Evolutionary conservation across 345 rosid genomes (phyloP).

Genomic region (Conringia planisiliqua): DNA sequence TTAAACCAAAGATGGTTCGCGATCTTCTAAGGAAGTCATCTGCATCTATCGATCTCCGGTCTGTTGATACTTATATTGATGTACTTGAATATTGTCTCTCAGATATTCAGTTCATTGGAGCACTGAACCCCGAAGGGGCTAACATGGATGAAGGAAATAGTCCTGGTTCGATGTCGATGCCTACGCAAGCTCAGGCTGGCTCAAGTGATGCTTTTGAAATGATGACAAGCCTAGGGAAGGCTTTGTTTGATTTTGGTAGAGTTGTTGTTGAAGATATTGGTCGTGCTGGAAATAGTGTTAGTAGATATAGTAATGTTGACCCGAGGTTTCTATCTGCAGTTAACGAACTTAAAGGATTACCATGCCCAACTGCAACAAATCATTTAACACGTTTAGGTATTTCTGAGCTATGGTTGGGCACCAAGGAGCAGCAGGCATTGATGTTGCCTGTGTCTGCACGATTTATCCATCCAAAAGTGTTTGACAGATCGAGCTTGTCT

Average conservation of each 20-base stretch:
- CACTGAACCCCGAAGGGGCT: constrained; percentile 34
- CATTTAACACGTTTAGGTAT: constrained; percentile 61
- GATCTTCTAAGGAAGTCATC: constrained; percentile 67
- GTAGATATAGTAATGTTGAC: constrained; percentile 40
- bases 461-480: constrained; percentile 71
- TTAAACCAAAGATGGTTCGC: constrained; percentile 94
- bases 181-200: constrained; percentile 49
- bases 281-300: constrained; percentile 50
- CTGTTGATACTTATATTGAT: constrained; percentile 82
- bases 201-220: constrained; percentile 96
- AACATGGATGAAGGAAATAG: constrained; percentile 39
- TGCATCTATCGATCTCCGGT: constrained; percentile 66
- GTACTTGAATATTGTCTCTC: constrained; percentile 92
- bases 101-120: constrained; percentile 56
- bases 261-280: constrained; percentile 94
- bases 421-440: constrained; percentile 73
- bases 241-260: constrained; percentile 87
- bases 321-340: constrained; percentile 47
- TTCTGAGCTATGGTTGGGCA: constrained; percentile 81
- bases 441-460: constrained; percentile 72
- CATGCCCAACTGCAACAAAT: constrained; percentile 82
- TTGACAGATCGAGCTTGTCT: constrained; percentile 64
- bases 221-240: constrained; percentile 87
- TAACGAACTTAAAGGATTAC: constrained; percentile 72
- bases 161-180: constrained; percentile 34